Base-by-base conservation (phyloP, 305 asterid genomes). In the Ilex paraguariensis region DNA sequence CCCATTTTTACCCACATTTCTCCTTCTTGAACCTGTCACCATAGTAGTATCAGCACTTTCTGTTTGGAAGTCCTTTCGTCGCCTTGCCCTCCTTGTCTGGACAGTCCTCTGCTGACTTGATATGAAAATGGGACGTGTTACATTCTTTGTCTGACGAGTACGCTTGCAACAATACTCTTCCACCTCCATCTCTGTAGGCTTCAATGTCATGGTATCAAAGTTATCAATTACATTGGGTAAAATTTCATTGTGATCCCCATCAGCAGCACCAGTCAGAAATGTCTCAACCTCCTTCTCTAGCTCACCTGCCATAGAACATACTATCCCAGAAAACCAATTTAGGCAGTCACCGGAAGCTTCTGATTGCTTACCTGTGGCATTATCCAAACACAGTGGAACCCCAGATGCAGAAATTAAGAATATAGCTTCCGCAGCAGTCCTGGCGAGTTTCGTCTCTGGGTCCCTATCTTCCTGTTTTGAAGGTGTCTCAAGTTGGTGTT, bases 351-450 rank as follows among this genome's bases (percentile, higher is more conserved):
- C 7, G 12, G 72, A 61, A 57, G 66, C 65, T 36, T 65, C 74
- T 6, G 56, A 48, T 57, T 65, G 60, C 46, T 51, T 66, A 16
- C 56, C 45, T 6, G 11, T 55, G 65, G 59, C 65, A 53, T 67
- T 62, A n/a, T 60, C 65, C 55, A 33, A 39, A 59, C 15, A 21
- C 17, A 61, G 70, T 57, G 60, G 49, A n/a, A 30, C 54, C 13
- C 55, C 59, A 44, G 69, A 70, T 31, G 77, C 70, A 13, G 78
- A 75, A 40, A 88, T 71, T 51, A 40, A 62, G 51, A 82, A 48
- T 54, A 89, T 70, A 45, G 77, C 68, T 70, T 82, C 79, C n/a
- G 88, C 97, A 63, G 91, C 97, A 65, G 67, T 52, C 46, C 57
- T 60, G 33, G 81, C 87, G 14, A 56, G 73, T 51, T 60, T 80